phyloP scores from a whole-genome alignment of 2,329 filamentous ascomycete genomes.

The Sclerotinia spermophila region DNA sequence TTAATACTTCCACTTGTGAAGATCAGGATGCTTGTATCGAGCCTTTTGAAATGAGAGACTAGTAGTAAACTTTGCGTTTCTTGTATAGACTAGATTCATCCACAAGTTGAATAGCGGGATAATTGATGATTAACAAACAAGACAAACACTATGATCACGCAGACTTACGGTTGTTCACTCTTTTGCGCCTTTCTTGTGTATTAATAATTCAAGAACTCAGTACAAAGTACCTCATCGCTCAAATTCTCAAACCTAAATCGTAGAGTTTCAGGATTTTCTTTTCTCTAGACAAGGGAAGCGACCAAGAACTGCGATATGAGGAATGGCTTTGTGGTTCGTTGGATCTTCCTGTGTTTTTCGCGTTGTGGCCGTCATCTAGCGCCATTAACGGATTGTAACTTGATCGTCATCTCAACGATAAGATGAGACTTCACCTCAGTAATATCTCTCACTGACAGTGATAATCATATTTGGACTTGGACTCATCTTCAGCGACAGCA shows the following conservation, averaged over 20 bases:
- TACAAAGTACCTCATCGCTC: background rate
- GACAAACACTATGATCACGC: accelerated
- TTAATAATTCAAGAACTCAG: accelerated
- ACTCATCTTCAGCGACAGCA: background rate
- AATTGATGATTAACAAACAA: too few relatives aligned
- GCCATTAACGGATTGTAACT: accelerated
- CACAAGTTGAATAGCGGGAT: background rate
- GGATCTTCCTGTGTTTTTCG: background rate
- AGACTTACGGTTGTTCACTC: accelerated
- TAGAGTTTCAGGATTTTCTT: background rate
- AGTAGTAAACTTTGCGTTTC: background rate
- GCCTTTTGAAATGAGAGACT: background rate
- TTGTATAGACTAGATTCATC: background rate
- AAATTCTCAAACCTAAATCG: background rate
- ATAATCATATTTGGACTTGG: background rate
- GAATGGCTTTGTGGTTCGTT: background rate
- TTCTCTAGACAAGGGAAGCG: too few relatives aligned
- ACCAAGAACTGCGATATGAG: background rate
- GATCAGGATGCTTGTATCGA: background rate
- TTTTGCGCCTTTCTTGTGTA: background rate
- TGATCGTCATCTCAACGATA: background rate
- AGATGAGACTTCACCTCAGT: background rate
- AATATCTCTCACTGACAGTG: background rate
- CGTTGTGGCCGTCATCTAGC: background rate
- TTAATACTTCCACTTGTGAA: background rate